Evolutionary conservation across 176 grass and related monocot species (phyloP), one percentile per base, ranked within the genome.

Genomic region (Neostapfia colusana): DNA sequence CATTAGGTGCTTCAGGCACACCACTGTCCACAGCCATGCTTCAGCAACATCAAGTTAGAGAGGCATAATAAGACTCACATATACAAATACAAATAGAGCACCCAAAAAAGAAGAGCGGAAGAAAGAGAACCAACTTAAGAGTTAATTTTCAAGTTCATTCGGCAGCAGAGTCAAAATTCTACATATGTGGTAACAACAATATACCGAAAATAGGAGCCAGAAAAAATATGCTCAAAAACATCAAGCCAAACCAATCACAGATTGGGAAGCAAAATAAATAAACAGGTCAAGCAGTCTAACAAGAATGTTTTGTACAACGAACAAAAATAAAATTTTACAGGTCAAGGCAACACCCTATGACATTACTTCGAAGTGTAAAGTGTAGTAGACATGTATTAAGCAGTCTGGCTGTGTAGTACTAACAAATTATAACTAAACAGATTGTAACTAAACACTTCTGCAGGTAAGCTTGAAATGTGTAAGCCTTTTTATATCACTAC

Each of bases 21-120:
- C 76, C 79, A 63, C 79, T 88, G 73, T 94, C 89, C 71, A 89
- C 85, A 66, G 69, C 43, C 85, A 99, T 92, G 79, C 96, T 95
- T 55, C 64, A 90, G 60, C 40, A 86, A 73, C 13, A 79, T 69
- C 46, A 73, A 14, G 75, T 69, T 28, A 77, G 35, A 63, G 31
- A 16, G 65, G 59, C 46, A 67, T 25, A 15, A 40, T 63, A 72
- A 77, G 20, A 66, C 65, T 13, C 28, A 57, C 27, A 38, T 14
- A 65, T 24, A 23, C 70, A 21, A 75, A 65, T 24, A 23, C 70
- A 21, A 75, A 65, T n/a, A 74, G 23, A 35, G 10, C 21, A 18
- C 3, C 6, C 24, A 31, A 6, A 11, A 11, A 21, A 13, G 11
- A 35, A 35, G n/a, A 26, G 11, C 0, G 4, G 12, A 9, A 55